phyloP scores from a whole-genome alignment of 179 eudicot species.

The Carnegiea gigantea region DNA sequence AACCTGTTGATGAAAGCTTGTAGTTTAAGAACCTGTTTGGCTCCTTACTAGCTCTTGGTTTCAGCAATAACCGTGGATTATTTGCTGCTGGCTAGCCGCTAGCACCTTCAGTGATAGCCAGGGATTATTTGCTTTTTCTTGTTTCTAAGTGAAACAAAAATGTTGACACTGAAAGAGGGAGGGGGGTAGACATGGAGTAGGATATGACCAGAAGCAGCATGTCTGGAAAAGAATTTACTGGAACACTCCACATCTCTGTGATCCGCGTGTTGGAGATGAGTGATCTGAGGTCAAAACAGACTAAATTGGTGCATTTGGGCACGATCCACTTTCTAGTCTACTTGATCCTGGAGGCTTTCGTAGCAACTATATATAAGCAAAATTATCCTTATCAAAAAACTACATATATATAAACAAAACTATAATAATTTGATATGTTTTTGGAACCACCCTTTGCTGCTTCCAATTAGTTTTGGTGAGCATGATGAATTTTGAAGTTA shows the following conservation, averaged over 20 bases:
- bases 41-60: too few relatives aligned
- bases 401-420: neutral
- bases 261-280: too few relatives aligned
- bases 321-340: too few relatives aligned
- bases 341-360: too few relatives aligned
- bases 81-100: neutral
- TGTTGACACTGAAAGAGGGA: neutral
- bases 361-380: neutral
- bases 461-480: neutral
- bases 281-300: too few relatives aligned
- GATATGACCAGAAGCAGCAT: neutral
- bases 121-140: neutral
- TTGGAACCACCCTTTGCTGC: neutral
- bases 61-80: neutral
- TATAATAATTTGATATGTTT: too few relatives aligned
- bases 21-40: too few relatives aligned
- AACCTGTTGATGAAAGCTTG: too few relatives aligned
- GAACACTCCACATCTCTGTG: too few relatives aligned
- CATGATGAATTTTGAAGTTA: neutral
- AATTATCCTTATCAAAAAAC: too few relatives aligned
- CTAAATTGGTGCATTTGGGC: too few relatives aligned
- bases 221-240: neutral
- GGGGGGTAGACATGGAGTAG: neutral
- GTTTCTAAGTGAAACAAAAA: neutral
- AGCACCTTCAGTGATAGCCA: neutral